Evolutionary conservation across 2,329 filamentous ascomycete genomes (phyloP).

Genomic region (Botrytis hyacinthi): DNA sequence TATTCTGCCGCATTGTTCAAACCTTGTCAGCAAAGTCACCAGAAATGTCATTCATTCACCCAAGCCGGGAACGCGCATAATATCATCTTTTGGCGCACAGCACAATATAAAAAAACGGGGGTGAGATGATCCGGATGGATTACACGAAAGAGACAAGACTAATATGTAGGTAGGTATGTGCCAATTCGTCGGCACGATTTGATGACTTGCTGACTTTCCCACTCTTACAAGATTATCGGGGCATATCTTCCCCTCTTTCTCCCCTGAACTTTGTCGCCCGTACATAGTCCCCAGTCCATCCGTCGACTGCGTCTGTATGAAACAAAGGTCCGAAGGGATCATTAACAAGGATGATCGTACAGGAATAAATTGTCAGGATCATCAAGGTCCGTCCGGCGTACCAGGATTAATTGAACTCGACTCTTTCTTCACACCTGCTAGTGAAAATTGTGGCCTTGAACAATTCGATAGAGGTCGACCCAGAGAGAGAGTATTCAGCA

Average conservation of each 20-base stretch:
- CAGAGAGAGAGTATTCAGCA: neutral
- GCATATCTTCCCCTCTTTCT: constrained; percentile 11
- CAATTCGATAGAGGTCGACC: neutral
- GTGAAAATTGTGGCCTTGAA: neutral
- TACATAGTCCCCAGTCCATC: constrained; percentile 2
- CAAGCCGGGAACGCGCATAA: constrained; percentile 9
- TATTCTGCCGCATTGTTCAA: constrained; percentile 7
- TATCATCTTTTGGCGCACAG: constrained; percentile 7
- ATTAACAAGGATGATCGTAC: constrained; percentile 28
- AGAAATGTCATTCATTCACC: neutral
- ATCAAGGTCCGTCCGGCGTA: neutral
- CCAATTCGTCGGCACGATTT: constrained; percentile 13
- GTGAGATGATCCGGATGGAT: constrained; percentile 27
- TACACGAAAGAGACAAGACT: constrained; percentile 22
- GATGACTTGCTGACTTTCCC: constrained; percentile 25
- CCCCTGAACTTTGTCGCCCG: constrained; percentile 10
- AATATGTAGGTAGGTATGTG: constrained; percentile 16
- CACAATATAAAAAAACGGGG: neutral
- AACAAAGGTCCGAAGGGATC: constrained; percentile 36
- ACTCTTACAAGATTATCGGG: constrained; percentile 20
- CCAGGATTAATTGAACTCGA: constrained; percentile 12
- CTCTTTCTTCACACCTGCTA: neutral
- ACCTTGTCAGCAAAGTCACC: neutral
- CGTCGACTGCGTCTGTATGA: constrained; percentile 33
- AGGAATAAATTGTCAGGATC: constrained; percentile 23